Evolutionary conservation across 2,329 filamentous ascomycete genomes (phyloP), one percentile per base, ranked within the genome.

Genomic region (Epichloe amarillans): DNA sequence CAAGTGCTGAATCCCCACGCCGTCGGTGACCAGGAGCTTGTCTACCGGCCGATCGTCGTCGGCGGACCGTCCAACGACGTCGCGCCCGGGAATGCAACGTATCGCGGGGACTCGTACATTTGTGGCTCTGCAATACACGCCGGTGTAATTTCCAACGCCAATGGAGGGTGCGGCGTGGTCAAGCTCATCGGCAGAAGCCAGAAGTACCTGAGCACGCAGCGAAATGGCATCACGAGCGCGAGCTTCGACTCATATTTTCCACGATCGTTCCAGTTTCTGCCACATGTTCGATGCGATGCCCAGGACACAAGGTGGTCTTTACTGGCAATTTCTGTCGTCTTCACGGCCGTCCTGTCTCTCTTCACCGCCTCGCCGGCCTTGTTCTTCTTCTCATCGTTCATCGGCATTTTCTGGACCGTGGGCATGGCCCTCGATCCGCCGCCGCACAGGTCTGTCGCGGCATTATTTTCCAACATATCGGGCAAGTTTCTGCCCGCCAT

Each of bases 351-450:
- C 0, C 66, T 97, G 11, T 90, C 88, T 3, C 70, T 98, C 5
- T 90, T 94, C 64, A 91, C 87, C 2, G 81, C 82, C 1, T 88
- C 84, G 0, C 81, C 90, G 0, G 74, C 79, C 1, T 74, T 91
- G 1, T 93, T 97, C 69, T 96, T 94, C 74, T 88, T 88, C 65
- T 83, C 82, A 47, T 75, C 82, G 37, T 97, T 96, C 59, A 74
- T 83, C 49, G 86, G 84, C 59, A 72, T 95, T 38, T 97, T 95
- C 68, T 87, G 86, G 71, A 89, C 95, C 56, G 86, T 95, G 15
- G 90, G 88, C 6, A 77, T 97, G 58, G 91, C 88, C 10, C 89
- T 88, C 1, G 91, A 98, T 62, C 85, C 89, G 2, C 91, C 93
- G 0, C 76, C 76, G 23, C 75, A 84, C 53, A 72, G 73, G 1